phyloP scores from a whole-genome alignment of 768 basidiomycete species.

The Lentinula edodes region DNA sequence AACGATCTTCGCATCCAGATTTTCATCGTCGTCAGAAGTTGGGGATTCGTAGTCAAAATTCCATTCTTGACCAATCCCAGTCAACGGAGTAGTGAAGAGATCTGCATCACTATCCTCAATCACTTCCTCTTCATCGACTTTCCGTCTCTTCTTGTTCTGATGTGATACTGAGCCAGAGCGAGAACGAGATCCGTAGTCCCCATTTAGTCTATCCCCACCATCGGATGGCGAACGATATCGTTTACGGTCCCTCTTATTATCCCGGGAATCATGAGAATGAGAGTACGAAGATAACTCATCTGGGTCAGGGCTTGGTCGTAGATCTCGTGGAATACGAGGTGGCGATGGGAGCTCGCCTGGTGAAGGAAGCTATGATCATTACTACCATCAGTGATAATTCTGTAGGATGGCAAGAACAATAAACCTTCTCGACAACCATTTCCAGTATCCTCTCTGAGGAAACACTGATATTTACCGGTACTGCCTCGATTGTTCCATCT shows the following conservation, averaged over 20 bases:
- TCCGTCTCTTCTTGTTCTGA: background rate
- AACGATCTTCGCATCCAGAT: conserved; percentile 34
- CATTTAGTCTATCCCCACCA: background rate
- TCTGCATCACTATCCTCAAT: background rate
- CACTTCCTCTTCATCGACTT: background rate
- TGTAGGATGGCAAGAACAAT: conserved; percentile 12
- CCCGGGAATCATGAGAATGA: conserved; percentile 6
- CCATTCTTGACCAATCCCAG: background rate
- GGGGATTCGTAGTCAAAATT: conserved; percentile 22
- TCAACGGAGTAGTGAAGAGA: background rate
- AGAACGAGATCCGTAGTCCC: background rate
- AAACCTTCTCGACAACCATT: conserved; percentile 54
- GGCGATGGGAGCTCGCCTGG: conserved; percentile 26
- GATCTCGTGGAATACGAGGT: conserved; percentile 25
- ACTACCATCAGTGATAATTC: background rate
- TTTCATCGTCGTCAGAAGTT: conserved; percentile 26
- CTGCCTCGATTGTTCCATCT: conserved; percentile 44
- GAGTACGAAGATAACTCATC: conserved; percentile 7
- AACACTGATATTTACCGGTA: conserved; percentile 53
- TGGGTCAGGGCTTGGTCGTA: conserved; percentile 13
- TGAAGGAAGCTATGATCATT: conserved; percentile 23
- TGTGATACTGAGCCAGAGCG: background rate
- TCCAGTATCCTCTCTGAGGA: conserved; percentile 49
- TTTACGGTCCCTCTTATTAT: conserved; percentile 9
- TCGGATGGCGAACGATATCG: conserved; percentile 2